These are phyloP conservation scores for Nigrospora osmanthi DNA, from an alignment of 2,329 filamentous ascomycete genomes.

Conservation along the genomic window DNA sequence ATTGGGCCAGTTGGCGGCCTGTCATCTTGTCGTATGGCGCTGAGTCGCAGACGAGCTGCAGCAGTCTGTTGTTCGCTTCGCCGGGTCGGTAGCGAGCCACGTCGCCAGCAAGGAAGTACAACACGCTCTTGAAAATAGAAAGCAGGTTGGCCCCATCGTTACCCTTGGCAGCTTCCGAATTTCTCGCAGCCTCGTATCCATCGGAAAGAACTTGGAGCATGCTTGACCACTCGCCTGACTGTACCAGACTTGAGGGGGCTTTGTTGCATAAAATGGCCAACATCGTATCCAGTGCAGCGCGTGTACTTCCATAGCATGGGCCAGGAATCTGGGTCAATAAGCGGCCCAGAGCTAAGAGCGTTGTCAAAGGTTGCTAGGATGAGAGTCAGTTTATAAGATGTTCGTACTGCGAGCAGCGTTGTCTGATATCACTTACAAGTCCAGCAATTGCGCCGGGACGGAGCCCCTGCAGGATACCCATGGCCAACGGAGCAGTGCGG, in stretches of 20 bases:
- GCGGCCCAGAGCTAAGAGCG: neutral
- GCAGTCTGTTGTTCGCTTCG: conserved; percentile 10
- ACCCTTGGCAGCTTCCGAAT: neutral
- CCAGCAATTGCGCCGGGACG: conserved; percentile 12
- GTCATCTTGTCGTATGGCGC: conserved; percentile 8
- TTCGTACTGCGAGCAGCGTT: too few species aligned
- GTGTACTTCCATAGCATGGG: conserved; percentile 10
- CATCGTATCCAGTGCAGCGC: conserved; percentile 16
- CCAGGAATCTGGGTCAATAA: conserved; percentile 4
- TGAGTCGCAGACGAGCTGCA: conserved; percentile 9
- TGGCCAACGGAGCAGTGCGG: conserved; percentile 18
- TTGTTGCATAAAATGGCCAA: conserved; percentile 19
- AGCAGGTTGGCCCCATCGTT: conserved; percentile 3
- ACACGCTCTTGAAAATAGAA: conserved; percentile 16
- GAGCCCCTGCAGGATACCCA: conserved; percentile 21
- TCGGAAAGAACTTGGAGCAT: neutral
- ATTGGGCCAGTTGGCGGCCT: conserved; percentile 16
- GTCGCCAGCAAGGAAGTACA: conserved; percentile 22
- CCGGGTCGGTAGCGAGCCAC: conserved; percentile 14
- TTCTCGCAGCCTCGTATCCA: neutral
- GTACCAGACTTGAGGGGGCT: conserved; percentile 1
- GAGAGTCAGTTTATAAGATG: too few species aligned
- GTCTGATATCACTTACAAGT: conserved; percentile 10
- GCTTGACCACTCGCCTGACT: too few species aligned
- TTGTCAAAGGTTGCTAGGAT: neutral